Conservation (phyloP, 768 basidiomycete species). For the Panaeolus cyanescens region DNA sequence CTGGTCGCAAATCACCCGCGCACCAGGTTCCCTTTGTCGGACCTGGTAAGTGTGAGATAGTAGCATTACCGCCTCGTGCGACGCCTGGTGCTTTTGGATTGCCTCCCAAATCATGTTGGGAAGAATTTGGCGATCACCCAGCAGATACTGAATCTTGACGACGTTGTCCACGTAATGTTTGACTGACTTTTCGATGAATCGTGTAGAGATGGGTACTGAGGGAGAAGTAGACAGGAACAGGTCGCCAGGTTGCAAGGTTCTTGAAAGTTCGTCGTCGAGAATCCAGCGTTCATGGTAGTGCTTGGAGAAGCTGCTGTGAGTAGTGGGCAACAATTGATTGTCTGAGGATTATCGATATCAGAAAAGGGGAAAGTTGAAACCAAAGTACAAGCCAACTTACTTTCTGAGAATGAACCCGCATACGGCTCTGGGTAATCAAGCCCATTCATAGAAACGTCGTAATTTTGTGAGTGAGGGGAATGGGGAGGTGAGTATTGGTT, state of each 20-base stretch:
- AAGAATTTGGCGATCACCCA: slow-evolving; percentile 53
- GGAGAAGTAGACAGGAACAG: slow-evolving; percentile 14
- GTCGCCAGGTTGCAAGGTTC: slow-evolving; percentile 9
- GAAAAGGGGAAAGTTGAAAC: background rate
- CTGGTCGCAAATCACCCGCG: slow-evolving; percentile 23
- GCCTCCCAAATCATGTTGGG: slow-evolving; percentile 51
- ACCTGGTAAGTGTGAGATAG: slow-evolving; percentile 60
- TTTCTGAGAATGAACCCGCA: background rate
- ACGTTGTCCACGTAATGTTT: slow-evolving; percentile 62
- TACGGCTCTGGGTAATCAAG: background rate
- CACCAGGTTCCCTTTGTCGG: slow-evolving; percentile 21
- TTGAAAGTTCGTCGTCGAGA: slow-evolving; percentile 10
- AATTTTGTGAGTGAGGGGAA: background rate
- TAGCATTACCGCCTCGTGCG: slow-evolving; percentile 61
- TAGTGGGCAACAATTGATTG: slow-evolving; percentile 22
- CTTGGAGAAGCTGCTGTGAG: slow-evolving; percentile 28
- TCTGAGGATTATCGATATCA: background rate
- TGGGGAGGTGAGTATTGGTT: slow-evolving; percentile 1
- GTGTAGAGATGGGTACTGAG: slow-evolving; percentile 14
- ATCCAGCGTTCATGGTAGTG: slow-evolving; percentile 19
- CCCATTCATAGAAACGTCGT: background rate
- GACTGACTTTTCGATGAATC: slow-evolving; percentile 30
- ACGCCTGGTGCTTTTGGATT: slow-evolving; percentile 45
- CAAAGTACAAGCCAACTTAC: background rate
- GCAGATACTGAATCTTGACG: slow-evolving; percentile 67